phyloP scores from a whole-genome alignment of 2,329 filamentous ascomycete species.

The Septoria linicola region DNA sequence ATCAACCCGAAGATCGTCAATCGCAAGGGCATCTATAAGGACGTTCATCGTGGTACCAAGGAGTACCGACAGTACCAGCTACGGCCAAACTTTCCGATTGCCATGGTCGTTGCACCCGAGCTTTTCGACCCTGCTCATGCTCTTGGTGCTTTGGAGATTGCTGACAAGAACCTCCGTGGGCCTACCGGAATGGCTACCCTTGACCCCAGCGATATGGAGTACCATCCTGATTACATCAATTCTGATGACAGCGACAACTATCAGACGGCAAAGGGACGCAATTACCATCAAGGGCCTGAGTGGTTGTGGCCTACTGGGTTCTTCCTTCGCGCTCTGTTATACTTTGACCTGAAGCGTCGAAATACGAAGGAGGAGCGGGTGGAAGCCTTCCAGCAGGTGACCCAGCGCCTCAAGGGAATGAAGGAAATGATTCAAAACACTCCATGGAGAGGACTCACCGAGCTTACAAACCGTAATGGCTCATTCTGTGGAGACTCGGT shows the following conservation, averaged over 20 bases:
- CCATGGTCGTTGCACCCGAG: constrained; percentile 89
- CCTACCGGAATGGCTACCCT: constrained; percentile 95
- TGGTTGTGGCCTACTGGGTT: constrained; percentile 98
- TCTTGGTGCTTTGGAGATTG: constrained; percentile 73
- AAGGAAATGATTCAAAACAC: constrained; percentile 78
- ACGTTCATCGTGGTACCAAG: constrained; percentile 89
- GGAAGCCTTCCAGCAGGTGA: constrained; percentile 94
- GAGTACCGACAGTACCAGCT: constrained; percentile 98
- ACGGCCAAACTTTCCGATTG: constrained; percentile 88
- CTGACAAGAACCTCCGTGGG: constrained; percentile 76
- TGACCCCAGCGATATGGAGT: constrained; percentile 88
- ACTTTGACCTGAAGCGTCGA: constrained; percentile 79
- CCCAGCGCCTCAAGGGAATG: constrained; percentile 75
- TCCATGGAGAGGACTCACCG: constrained; percentile 85
- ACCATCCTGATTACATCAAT: constrained; percentile 92
- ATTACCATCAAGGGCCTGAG: constrained; percentile 97
- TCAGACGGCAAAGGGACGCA: constrained; percentile 86
- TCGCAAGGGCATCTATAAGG: constrained; percentile 95
- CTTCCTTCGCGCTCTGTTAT: constrained; percentile 86
- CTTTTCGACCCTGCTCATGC: constrained; percentile 80
- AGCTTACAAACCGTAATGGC: constrained; percentile 89
- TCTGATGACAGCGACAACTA: constrained; percentile 91
- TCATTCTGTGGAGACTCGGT: constrained; percentile 84
- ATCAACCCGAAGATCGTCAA: constrained; percentile 78
- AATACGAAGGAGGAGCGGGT: constrained; percentile 65